Conservation (phyloP, 345 rosid species). For the Excoecaria cochinchinensis region DNA sequence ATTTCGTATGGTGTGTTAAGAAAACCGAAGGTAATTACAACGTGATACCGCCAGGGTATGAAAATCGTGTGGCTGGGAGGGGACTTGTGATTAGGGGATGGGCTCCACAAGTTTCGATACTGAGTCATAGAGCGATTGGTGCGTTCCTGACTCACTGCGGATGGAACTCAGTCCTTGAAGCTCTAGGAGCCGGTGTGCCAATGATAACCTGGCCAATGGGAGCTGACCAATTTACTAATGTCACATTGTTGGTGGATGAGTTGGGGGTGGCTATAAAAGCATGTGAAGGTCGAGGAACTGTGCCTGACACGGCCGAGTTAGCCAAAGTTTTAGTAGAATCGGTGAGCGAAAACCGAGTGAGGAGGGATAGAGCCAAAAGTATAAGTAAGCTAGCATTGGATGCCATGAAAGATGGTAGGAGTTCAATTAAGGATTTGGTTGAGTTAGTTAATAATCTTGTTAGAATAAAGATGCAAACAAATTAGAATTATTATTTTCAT, state of each 20-base stretch:
- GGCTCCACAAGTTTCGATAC: conserved; percentile 51
- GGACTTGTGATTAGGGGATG: conserved; percentile 52
- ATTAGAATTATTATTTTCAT: background rate
- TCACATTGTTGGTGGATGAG: conserved; percentile 52
- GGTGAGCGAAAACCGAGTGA: conserved; percentile 8
- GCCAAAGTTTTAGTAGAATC: conserved; percentile 35
- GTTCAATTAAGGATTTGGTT: conserved; percentile 48
- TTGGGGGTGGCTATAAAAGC: conserved; percentile 46
- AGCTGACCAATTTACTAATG: conserved; percentile 56
- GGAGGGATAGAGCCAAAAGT: conserved; percentile 29
- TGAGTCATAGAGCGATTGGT: conserved; percentile 50
- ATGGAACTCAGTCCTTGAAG: conserved; percentile 67
- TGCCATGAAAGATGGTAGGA: conserved; percentile 45
- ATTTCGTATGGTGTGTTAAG: conserved; percentile 51
- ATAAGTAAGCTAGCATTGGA: conserved; percentile 41
- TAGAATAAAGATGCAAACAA: background rate
- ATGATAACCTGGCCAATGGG: conserved; percentile 72
- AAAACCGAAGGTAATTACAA: conserved; percentile 7
- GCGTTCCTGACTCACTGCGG: conserved; percentile 67
- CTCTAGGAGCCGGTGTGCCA: conserved; percentile 42
- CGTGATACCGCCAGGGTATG: conserved; percentile 32
- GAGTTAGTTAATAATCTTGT: conserved; percentile 34
- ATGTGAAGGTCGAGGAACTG: conserved; percentile 40
- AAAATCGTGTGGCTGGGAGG: conserved; percentile 48
- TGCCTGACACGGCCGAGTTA: conserved; percentile 42